Conservation (phyloP, 2,329 filamentous ascomycete genomes). For the Nothophoma quercina region DNA sequence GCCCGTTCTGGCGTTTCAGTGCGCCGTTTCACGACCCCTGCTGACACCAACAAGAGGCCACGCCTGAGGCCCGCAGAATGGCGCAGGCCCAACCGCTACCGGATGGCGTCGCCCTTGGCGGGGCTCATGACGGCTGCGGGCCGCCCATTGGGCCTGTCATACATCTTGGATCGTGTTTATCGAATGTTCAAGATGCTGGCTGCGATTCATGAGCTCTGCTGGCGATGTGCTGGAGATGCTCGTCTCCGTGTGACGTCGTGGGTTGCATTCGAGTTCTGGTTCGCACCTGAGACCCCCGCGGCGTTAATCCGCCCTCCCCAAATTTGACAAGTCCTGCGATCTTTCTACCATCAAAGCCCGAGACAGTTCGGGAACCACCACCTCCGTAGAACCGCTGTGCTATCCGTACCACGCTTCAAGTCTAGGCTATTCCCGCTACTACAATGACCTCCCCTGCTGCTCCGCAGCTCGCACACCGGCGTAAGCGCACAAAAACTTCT, state of each 20-base stretch:
- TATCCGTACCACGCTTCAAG: neutral
- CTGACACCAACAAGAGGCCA: conserved; percentile 38
- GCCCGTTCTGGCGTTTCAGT: conserved; percentile 46
- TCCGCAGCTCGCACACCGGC: conserved; percentile 22
- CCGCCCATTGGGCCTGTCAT: conserved; percentile 17
- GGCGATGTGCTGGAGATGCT: neutral
- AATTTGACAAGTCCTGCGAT: conserved; percentile 20
- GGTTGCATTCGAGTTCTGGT: conserved; percentile 15
- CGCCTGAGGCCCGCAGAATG: conserved; percentile 29
- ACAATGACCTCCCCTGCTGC: conserved; percentile 24
- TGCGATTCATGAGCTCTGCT: neutral
- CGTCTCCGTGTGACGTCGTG: conserved; percentile 10
- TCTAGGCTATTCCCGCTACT: neutral
- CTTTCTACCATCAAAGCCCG: conserved; percentile 16
- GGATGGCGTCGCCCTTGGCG: conserved; percentile 25
- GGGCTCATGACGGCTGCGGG: conserved; percentile 20
- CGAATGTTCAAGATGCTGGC: neutral
- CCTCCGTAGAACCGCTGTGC: conserved; percentile 15
- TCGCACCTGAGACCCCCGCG: conserved; percentile 19
- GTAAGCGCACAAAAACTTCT: conserved; percentile 36
- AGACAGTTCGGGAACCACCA: conserved; percentile 18
- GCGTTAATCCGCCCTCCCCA: conserved; percentile 14
- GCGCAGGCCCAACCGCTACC: conserved; percentile 12
- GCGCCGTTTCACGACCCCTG: conserved; percentile 47
- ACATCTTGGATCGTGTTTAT: neutral